phyloP scores from a whole-genome alignment of 163 green algal species.

The Scenedesmus sp. region DNA sequence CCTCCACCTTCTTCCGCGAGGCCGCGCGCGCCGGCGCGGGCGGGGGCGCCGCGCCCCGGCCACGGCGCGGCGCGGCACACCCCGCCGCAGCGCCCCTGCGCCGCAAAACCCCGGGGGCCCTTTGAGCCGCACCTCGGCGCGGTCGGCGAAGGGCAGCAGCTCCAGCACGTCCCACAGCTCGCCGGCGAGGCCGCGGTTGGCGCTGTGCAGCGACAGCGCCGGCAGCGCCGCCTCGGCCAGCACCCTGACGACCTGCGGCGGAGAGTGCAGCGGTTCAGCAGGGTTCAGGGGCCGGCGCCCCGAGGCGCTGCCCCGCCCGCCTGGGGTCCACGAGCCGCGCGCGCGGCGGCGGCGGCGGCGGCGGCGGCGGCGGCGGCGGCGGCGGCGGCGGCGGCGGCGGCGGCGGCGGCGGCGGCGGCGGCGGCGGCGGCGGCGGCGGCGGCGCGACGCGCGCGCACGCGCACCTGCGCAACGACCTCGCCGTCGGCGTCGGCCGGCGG shows the following conservation, averaged over 20 bases:
- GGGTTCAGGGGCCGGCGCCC: background rate
- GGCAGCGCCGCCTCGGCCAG: constrained; percentile 73
- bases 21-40: no score
- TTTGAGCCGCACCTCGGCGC: constrained; percentile 37
- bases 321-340: background rate
- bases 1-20: no score
- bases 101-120: no score
- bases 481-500: background rate
- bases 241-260: constrained; percentile 51
- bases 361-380: no score
- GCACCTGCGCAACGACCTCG: constrained; percentile 22
- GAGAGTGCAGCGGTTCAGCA: background rate
- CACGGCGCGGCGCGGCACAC: no score
- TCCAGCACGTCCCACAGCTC: constrained; percentile 83
- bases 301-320: no score
- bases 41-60: no score
- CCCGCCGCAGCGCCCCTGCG: no score
- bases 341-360: no score
- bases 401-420: no score
- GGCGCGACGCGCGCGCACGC: background rate
- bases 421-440: no score
- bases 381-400: no score
- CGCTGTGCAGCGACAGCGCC: constrained; percentile 66
- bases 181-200: constrained; percentile 62
- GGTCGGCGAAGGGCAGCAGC: constrained; percentile 70